Percentiles rank a stretch among this genome's conserved stretches.
Conservation (phyloP, 208 protist species). For the Porcisia hertigi region DNA sequence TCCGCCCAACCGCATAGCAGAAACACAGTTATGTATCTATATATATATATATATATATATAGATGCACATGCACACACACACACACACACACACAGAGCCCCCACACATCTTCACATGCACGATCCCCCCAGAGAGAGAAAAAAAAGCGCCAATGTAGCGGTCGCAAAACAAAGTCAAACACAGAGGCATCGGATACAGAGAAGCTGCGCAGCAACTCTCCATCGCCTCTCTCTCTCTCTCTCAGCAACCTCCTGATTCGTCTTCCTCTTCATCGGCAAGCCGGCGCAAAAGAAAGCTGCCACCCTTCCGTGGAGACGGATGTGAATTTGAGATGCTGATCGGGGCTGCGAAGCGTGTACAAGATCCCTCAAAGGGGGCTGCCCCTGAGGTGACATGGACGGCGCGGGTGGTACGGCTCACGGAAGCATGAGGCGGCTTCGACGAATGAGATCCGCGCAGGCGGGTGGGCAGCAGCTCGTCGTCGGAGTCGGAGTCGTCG, state of each 20-base stretch:
- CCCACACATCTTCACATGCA: background rate
- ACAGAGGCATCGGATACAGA: background rate
- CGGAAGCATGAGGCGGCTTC: background rate
- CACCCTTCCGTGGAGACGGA: background rate
- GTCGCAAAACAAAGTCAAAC: background rate
- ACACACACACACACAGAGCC: background rate
- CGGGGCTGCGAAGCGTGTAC: background rate
- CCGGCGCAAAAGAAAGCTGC: constrained; percentile 2
- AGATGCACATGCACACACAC: background rate
- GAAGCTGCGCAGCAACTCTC: background rate
- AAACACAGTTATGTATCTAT: too few relatives aligned
- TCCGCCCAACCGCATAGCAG: too few relatives aligned
- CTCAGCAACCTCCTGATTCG: background rate
- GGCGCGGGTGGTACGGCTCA: background rate
- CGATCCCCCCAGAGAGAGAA: too few relatives aligned
- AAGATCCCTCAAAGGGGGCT: background rate
- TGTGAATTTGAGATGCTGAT: background rate
- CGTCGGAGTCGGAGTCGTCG: background rate
- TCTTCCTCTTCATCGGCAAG: constrained; percentile 20
- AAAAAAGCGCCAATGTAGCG: background rate
- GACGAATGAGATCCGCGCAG: background rate
- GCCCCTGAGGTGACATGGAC: background rate
- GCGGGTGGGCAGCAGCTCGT: background rate
- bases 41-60: too few relatives aligned
- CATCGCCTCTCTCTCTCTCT: background rate